These are phyloP conservation scores for Fagopyrum homotropicum DNA, from an alignment of 148 eudicot species.

Conservation along the genomic window DNA sequence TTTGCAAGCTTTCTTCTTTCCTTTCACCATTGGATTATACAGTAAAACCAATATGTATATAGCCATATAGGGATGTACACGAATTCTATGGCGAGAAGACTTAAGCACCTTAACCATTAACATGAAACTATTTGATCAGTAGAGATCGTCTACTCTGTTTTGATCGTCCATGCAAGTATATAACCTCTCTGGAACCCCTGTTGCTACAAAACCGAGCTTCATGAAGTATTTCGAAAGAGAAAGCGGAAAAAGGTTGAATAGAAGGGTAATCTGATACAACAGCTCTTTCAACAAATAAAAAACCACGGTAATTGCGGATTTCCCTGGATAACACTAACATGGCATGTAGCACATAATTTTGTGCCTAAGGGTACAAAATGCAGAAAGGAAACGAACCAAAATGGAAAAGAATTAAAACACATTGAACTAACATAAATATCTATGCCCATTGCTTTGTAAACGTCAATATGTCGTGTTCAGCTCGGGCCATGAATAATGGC, in stretches of 20 bases:
- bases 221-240: too few species aligned
- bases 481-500: conserved; percentile 26
- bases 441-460: background rate
- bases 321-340: background rate
- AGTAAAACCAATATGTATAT: background rate
- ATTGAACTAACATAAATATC: background rate
- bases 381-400: background rate
- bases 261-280: background rate
- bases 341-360: background rate
- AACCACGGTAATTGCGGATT: background rate
- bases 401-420: background rate
- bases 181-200: too few species aligned
- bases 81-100: too few species aligned
- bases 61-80: background rate
- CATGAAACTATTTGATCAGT: background rate
- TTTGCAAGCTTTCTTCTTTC: background rate
- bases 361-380: background rate
- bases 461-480: background rate
- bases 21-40: background rate
- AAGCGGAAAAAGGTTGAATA: background rate
- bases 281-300: conserved; percentile 1
- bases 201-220: too few species aligned
- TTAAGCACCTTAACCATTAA: too few species aligned
- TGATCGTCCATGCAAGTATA: too few species aligned
- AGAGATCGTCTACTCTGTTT: too few species aligned